Conservation (phyloP, 768 basidiomycete genomes). For the Macrocybe gigantea region DNA sequence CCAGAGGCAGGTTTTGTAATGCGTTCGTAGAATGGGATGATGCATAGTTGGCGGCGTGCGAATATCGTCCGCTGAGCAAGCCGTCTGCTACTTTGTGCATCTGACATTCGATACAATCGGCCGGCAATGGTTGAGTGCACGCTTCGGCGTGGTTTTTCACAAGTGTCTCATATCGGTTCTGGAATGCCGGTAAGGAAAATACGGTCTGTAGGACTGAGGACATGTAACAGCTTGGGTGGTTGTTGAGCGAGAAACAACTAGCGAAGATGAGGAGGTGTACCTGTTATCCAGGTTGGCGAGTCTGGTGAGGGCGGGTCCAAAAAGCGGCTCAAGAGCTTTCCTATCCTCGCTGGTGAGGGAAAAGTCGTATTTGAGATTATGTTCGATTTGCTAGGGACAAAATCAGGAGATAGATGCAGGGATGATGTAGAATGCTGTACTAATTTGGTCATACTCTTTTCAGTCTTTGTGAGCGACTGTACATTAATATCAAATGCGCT, state of each 20-base stretch:
- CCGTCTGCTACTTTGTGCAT: conserved; percentile 92
- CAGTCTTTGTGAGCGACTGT: conserved; percentile 77
- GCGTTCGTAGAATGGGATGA: neutral
- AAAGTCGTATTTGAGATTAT: conserved; percentile 93
- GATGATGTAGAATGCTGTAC: conserved; percentile 31
- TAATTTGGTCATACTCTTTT: conserved; percentile 95
- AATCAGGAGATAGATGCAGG: conserved; percentile 15
- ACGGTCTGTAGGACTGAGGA: conserved; percentile 86
- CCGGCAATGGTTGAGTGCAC: conserved; percentile 68
- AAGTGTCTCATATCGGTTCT: conserved; percentile 55
- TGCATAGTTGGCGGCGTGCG: conserved; percentile 45
- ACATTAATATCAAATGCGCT: conserved; percentile 85
- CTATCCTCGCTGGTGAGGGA: conserved; percentile 84
- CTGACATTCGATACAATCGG: conserved; percentile 91
- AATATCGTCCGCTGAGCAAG: conserved; percentile 87
- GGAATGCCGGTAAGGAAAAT: conserved; percentile 78
- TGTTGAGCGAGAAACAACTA: neutral
- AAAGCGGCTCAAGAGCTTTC: conserved; percentile 80
- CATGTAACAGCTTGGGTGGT: conserved; percentile 81
- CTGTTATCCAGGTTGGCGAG: conserved; percentile 91
- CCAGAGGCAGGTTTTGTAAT: neutral
- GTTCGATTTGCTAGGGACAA: conserved; percentile 79
- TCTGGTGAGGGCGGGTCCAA: conserved; percentile 86
- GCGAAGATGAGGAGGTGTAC: conserved; percentile 9
- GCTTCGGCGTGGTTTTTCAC: conserved; percentile 42